Percentiles rank a stretch among this genome's conserved stretches.
phyloP scores from a whole-genome alignment of 2,329 filamentous ascomycete genomes.

The Coniochaeta sp. region DNA sequence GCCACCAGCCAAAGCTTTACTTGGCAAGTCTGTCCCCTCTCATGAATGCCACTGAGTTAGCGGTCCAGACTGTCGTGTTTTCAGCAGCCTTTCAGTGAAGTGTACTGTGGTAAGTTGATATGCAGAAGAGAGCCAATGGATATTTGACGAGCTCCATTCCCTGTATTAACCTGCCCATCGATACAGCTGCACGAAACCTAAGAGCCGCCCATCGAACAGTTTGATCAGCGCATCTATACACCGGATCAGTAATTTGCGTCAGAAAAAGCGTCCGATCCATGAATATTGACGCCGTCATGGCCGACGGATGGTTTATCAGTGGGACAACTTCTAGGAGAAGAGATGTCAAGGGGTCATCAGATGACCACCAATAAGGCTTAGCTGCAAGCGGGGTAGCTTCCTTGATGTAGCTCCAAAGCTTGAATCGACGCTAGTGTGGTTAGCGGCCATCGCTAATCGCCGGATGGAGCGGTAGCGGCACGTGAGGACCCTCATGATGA shows the following conservation, averaged over 20 bases:
- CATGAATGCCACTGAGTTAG: too few relatives aligned
- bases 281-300: background rate
- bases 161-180: too few relatives aligned
- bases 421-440: background rate
- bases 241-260: too few relatives aligned
- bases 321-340: too few relatives aligned
- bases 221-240: background rate
- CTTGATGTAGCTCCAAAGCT: constrained; percentile 1
- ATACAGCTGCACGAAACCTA: too few relatives aligned
- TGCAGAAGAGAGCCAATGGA: too few relatives aligned
- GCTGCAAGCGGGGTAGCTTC: background rate
- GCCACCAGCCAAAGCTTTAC: background rate
- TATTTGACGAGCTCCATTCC: too few relatives aligned
- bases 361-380: background rate
- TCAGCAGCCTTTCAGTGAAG: too few relatives aligned
- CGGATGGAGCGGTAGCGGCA: background rate
- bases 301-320: background rate
- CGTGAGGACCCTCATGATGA: background rate
- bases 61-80: too few relatives aligned
- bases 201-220: background rate
- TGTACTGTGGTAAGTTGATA: too few relatives aligned
- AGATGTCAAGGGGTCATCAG: background rate
- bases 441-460: background rate
- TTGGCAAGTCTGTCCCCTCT: background rate
- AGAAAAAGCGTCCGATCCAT: too few relatives aligned